Evolutionary conservation across 441 rosid species (phyloP).

Genomic region (Populus hybrid): DNA sequence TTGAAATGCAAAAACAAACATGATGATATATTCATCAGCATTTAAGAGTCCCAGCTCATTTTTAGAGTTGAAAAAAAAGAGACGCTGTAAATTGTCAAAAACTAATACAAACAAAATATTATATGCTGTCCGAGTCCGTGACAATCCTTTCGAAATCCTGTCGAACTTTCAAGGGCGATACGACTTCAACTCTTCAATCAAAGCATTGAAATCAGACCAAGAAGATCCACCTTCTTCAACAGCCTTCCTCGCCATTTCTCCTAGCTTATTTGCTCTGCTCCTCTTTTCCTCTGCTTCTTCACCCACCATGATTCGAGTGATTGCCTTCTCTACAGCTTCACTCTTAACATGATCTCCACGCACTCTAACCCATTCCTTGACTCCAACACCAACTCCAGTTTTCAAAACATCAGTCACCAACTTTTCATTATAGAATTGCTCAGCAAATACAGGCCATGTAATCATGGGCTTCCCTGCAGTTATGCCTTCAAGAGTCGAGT

Average conservation of each 20-base stretch:
- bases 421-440: slow-evolving; percentile 32
- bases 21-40: neutral
- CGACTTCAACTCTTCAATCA: neutral
- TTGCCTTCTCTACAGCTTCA: slow-evolving; percentile 12
- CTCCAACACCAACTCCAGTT: slow-evolving; percentile 24
- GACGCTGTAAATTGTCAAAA: neutral
- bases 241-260: slow-evolving; percentile 11
- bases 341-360: neutral
- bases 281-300: slow-evolving; percentile 15
- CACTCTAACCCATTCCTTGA: neutral
- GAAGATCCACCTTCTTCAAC: slow-evolving; percentile 21
- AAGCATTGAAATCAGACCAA: neutral
- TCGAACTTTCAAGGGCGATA: neutral
- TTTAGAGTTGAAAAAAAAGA: neutral
- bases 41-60: no score
- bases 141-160: neutral
- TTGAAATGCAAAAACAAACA: no score
- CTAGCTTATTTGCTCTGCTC: neutral
- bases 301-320: slow-evolving; percentile 11
- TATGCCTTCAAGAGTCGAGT: slow-evolving; percentile 39
- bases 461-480: slow-evolving; percentile 23
- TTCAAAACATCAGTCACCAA: slow-evolving; percentile 13
- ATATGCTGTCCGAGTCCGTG: neutral
- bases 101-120: neutral
- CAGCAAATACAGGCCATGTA: slow-evolving; percentile 24